These are phyloP conservation scores for Phaeosphaeriaceae sp. DNA, from an alignment of 2,329 filamentous ascomycete genomes.

Conservation along the genomic window DNA sequence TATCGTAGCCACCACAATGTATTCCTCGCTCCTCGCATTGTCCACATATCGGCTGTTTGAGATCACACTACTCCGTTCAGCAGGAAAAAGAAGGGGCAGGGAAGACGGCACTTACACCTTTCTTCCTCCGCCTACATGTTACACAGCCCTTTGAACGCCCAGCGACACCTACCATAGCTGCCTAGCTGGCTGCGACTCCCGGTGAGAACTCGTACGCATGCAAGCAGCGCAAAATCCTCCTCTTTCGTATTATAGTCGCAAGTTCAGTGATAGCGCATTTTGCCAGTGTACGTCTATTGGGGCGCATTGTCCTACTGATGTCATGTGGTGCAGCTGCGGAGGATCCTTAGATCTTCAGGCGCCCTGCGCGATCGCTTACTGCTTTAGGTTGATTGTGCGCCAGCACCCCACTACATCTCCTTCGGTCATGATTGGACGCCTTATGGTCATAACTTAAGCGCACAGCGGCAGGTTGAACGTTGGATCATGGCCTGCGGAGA, in stretches of 20 bases:
- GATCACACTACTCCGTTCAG: slow-evolving; percentile 62
- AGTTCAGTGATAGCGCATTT: background rate
- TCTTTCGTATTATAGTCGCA: slow-evolving; percentile 11
- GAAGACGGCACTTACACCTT: slow-evolving; percentile 58
- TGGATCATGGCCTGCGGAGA: no score
- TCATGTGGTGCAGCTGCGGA: background rate
- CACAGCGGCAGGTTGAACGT: no score
- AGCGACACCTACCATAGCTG: slow-evolving; percentile 32
- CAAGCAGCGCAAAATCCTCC: slow-evolving; percentile 26
- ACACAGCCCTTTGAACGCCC: slow-evolving; percentile 44
- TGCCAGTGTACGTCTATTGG: slow-evolving; percentile 5
- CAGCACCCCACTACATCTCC: background rate
- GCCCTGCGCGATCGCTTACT: slow-evolving; percentile 2
- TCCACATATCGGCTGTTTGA: slow-evolving; percentile 65
- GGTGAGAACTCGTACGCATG: background rate
- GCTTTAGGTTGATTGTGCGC: slow-evolving; percentile 13
- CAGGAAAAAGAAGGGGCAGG: background rate
- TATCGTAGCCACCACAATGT: slow-evolving; percentile 69
- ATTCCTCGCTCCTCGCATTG: slow-evolving; percentile 66
- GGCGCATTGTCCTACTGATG: slow-evolving; percentile 12
- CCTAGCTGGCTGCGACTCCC: background rate
- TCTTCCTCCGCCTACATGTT: slow-evolving; percentile 54
- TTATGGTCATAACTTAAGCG: no score
- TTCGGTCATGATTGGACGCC: background rate
- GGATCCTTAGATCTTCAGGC: no score